These are phyloP conservation scores for Colletotrichum horii DNA, from an alignment of 2,329 filamentous ascomycete species.

Conservation along the genomic window DNA sequence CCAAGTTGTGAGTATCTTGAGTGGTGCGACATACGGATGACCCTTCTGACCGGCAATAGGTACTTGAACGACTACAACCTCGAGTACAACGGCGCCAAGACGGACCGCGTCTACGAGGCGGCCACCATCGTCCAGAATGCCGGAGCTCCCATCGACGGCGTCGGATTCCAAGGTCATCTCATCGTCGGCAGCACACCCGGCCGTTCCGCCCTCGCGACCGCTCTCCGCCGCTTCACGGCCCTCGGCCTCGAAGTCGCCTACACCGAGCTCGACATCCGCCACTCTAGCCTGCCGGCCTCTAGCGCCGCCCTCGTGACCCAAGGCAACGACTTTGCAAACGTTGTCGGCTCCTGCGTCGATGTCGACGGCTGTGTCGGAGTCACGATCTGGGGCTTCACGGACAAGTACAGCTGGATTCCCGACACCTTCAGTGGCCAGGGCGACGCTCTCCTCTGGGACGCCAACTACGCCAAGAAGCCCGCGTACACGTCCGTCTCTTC, in stretches of 20 bases:
- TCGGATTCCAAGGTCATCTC: slow-evolving; percentile 58
- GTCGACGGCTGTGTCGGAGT: slow-evolving; percentile 46
- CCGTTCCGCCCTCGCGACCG: slow-evolving; percentile 46
- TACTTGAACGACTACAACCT: slow-evolving; percentile 69
- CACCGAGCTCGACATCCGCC: slow-evolving; percentile 67
- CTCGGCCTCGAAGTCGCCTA: slow-evolving; percentile 62
- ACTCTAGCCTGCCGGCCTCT: slow-evolving; percentile 48
- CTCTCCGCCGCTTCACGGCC: slow-evolving; percentile 54
- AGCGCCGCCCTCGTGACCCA: slow-evolving; percentile 47
- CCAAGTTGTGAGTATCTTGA: slow-evolving; percentile 47
- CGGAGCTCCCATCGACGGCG: slow-evolving; percentile 55
- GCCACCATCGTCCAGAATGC: slow-evolving; percentile 38
- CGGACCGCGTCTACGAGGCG: slow-evolving; percentile 35
- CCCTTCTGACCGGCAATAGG: neutral
- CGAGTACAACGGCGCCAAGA: slow-evolving; percentile 44
- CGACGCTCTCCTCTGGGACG: slow-evolving; percentile 43
- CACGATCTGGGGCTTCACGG: slow-evolving; percentile 48
- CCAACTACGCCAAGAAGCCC: slow-evolving; percentile 41
- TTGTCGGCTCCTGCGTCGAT: slow-evolving; percentile 42
- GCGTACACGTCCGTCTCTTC: slow-evolving; percentile 43
- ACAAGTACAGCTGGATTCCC: slow-evolving; percentile 44
- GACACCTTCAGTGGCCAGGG: slow-evolving; percentile 42
- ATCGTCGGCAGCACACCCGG: slow-evolving; percentile 48
- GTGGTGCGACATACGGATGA: neutral
- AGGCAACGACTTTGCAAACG: slow-evolving; percentile 48